Percentiles rank a stretch among this genome's conserved stretches.
phyloP scores from a whole-genome alignment of 129 eudicot genomes.

The Solidago caesia region DNA sequence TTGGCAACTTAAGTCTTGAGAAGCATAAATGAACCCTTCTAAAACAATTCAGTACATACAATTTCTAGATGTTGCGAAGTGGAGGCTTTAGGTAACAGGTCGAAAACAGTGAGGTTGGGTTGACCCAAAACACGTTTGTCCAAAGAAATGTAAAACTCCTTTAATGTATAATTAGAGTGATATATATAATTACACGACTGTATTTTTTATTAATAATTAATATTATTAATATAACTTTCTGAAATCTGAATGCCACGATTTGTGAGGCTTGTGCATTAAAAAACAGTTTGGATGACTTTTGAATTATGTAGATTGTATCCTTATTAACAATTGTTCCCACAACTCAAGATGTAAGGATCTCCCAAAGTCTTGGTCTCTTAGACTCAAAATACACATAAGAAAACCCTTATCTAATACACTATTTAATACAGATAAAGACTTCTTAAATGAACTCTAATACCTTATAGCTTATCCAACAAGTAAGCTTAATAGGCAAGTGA shows the following conservation, averaged over 20 bases:
- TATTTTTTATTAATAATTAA: neutral
- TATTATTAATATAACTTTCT: neutral
- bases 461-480: too few species aligned
- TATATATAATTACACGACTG: neutral
- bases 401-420: too few species aligned
- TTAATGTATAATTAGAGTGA: neutral
- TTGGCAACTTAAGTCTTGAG: neutral
- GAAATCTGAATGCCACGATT: neutral
- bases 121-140: neutral
- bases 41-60: neutral
- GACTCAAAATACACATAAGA: too few species aligned
- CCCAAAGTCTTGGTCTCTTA: too few species aligned
- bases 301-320: too few species aligned
- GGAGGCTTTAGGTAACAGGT: neutral
- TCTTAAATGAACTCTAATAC: too few species aligned
- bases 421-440: too few species aligned
- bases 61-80: neutral
- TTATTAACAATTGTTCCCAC: too few species aligned
- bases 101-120: neutral
- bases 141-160: too few species aligned
- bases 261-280: neutral
- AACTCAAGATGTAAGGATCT: too few species aligned
- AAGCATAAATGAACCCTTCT: neutral
- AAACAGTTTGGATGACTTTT: too few species aligned
- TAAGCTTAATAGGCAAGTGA: too few species aligned